These are phyloP conservation scores for Leccinum disarticulatum DNA, from an alignment of 768 basidiomycete genomes.

Conservation along the genomic window DNA sequence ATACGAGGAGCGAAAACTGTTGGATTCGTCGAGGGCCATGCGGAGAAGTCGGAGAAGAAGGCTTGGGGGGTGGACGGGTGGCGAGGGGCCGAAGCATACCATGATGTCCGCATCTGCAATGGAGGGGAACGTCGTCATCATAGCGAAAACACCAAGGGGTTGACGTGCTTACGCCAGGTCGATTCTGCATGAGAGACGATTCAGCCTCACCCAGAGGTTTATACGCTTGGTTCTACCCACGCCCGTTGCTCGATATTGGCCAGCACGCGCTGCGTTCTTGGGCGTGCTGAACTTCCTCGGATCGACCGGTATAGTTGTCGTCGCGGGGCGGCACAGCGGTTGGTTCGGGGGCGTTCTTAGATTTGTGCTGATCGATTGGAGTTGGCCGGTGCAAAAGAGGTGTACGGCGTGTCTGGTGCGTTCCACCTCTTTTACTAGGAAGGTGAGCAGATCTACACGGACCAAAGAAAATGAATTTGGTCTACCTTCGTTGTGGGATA, in stretches of 20 bases:
- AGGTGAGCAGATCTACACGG: background rate
- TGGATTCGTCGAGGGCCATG: too few species aligned
- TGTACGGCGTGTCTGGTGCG: slow-evolving; percentile 69
- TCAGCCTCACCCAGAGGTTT: too few species aligned
- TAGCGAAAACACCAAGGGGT: too few species aligned
- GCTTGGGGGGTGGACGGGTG: too few species aligned
- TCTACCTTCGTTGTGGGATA: background rate
- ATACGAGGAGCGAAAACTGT: too few species aligned
- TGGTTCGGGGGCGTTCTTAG: slow-evolving; percentile 38
- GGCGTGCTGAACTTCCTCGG: slow-evolving; percentile 58
- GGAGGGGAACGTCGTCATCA: too few species aligned
- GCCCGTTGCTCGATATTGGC: background rate
- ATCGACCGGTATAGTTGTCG: slow-evolving; percentile 49
- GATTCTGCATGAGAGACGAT: too few species aligned
- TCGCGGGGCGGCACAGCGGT: slow-evolving; percentile 51
- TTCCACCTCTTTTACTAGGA: slow-evolving; percentile 42
- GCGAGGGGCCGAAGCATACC: too few species aligned
- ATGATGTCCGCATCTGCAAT: too few species aligned
- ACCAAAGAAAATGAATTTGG: background rate
- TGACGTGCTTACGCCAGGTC: too few species aligned
- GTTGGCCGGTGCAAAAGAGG: slow-evolving; percentile 65
- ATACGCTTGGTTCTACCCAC: background rate
- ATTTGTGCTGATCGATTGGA: slow-evolving; percentile 67
- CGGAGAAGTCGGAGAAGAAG: too few species aligned
- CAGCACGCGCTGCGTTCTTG: slow-evolving; percentile 45